A percentile compares a stretch with the other conserved stretches of the same genome.
Evolutionary conservation across 2,329 filamentous ascomycete species (phyloP).

Genomic region (Neopestalotiopsis clavispora): DNA sequence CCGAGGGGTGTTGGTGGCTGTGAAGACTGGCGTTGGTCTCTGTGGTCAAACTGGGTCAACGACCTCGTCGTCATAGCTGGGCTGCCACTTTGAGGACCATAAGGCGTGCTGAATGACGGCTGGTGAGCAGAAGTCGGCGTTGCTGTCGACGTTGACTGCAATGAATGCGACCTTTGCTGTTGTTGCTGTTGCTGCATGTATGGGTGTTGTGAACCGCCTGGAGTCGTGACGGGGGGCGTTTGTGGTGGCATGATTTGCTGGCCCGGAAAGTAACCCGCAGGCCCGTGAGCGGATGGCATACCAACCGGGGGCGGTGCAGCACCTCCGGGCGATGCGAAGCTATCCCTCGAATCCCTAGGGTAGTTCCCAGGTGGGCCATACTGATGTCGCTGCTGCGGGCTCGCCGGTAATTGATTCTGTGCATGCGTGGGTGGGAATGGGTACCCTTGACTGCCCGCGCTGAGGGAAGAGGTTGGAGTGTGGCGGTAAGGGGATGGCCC

Average conservation of each 20-base stretch:
- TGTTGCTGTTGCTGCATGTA: constrained; percentile 43
- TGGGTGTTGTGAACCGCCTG: constrained; percentile 39
- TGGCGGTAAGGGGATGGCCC: constrained; percentile 55
- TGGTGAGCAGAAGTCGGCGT: constrained; percentile 68
- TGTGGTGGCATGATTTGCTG: constrained; percentile 51
- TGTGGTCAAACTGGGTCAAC: constrained; percentile 35
- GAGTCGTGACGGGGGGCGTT: constrained; percentile 53
- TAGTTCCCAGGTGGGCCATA: constrained; percentile 52
- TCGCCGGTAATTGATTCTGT: constrained; percentile 46
- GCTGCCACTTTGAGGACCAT: constrained; percentile 51
- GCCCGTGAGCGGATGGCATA: constrained; percentile 36
- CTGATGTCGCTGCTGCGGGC: constrained; percentile 57
- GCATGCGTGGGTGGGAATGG: constrained; percentile 50
- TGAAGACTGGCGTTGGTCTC: constrained; percentile 51
- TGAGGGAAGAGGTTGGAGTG: constrained; percentile 51
- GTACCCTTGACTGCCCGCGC: constrained; percentile 48
- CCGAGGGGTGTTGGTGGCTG: constrained; percentile 60
- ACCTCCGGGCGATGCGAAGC: constrained; percentile 45
- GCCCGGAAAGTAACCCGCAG: constrained; percentile 46
- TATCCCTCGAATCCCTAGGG: constrained; percentile 46
- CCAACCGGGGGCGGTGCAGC: constrained; percentile 36
- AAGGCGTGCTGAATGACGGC: constrained; percentile 52
- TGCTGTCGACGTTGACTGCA: constrained; percentile 63
- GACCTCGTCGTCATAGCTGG: constrained; percentile 53
- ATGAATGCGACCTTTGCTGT: constrained; percentile 58